Evolutionary conservation across 106 monocot genomes (phyloP).

Genomic region (Chionographis japonica): DNA sequence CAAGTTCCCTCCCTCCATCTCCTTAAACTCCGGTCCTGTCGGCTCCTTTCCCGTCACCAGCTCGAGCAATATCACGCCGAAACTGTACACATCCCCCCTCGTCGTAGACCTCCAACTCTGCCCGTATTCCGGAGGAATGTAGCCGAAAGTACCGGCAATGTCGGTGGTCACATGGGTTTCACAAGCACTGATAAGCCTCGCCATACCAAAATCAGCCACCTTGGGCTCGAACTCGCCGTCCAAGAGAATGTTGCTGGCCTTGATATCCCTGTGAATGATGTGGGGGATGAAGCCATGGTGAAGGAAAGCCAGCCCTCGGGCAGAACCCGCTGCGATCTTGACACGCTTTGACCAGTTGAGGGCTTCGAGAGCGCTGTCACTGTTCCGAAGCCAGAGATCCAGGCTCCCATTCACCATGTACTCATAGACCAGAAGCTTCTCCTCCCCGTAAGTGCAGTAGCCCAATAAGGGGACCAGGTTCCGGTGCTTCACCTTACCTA

Average conservation of each 20-base stretch:
- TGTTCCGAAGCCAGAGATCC: no score
- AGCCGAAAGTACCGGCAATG: slow-evolving; percentile 51
- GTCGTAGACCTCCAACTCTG: slow-evolving; percentile 41
- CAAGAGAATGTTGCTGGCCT: slow-evolving; percentile 55
- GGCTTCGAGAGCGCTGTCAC: no score
- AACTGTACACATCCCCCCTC: slow-evolving; percentile 58
- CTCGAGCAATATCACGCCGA: slow-evolving; percentile 50
- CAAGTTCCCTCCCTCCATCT: slow-evolving; percentile 44
- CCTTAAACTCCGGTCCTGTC: slow-evolving; percentile 35
- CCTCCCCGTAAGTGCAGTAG: no score
- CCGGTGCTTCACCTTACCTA: no score
- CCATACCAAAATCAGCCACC: slow-evolving; percentile 50
- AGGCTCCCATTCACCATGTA: no score
- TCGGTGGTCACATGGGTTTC: slow-evolving; percentile 56
- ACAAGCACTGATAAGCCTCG: slow-evolving; percentile 47
- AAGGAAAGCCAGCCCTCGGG: slow-evolving; percentile 43
- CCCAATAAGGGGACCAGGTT: no score
- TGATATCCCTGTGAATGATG: slow-evolving; percentile 58
- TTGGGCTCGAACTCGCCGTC: slow-evolving; percentile 37
- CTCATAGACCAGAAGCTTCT: no score
- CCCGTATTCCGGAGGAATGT: slow-evolving; percentile 56
- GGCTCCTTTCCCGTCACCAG: slow-evolving; percentile 39
- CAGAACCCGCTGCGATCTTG: slow-evolving; percentile 11
- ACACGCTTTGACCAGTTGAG: no score
- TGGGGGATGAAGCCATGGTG: slow-evolving; percentile 56